Base-by-base conservation (phyloP, 2,329 filamentous ascomycete genomes). In the Coccinonectria pachysandricola region DNA sequence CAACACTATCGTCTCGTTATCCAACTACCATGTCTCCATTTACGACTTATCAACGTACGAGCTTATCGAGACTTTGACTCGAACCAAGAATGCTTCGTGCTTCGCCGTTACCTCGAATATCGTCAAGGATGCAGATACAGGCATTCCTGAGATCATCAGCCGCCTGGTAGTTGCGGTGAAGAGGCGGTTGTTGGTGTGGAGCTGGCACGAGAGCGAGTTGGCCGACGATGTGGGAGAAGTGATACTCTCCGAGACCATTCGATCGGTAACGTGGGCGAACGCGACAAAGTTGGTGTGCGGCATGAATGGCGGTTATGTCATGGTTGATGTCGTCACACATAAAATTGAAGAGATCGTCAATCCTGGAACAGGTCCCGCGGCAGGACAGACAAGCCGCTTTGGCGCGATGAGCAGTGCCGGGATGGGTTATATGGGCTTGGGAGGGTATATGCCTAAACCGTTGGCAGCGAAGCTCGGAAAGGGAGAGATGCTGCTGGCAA, bases 41-140 rank as follows among this genome's bases (percentile, higher is more conserved):
- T 79, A 98, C 59, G 87, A 98, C 53, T 66, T 93, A 12, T 76
- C 88, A 38, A 83, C 75, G 15, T 95, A 92, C 55, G 69, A 80
- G 39, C 67, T 87, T 31, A 73, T 88, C 47, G 82, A 94, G 53
- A 80, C 68, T 2, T 64, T 98, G 21, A 61, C 74, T 26, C 79
- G 79, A 50, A 94, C 87, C 8, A 91, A 83, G 57, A 91, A 91
- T 42, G 88, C 91, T 9, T 79, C 78, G 3, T 78, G 79, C 21
- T 96, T 98, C 54, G 86, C 88, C 2, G 84, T 94, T 21, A 95
- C 87, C 2, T 93, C 85, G 37, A 94, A 96, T 54, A 92, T 96
- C 29, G 80, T 93, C 41, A 88, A 91, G 52, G 91, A 98, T 53
- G 61, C 76, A 5, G 73, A 75, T 25, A 94, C 85, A 0, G 82